Base-by-base conservation (phyloP, 2,329 filamentous ascomycete species). In the Aspergillus sp. region DNA sequence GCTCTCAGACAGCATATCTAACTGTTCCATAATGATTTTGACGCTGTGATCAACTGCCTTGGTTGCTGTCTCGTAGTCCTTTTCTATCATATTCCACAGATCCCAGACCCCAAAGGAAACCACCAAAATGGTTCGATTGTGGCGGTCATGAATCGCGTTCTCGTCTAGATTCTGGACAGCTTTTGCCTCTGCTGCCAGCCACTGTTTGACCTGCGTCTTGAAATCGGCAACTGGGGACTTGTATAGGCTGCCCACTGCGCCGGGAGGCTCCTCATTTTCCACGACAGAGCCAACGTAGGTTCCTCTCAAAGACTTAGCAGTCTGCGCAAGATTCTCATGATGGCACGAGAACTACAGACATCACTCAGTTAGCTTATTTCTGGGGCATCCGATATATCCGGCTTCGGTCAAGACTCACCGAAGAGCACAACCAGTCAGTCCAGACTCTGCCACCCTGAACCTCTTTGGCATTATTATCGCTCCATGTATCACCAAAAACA, bases 101-200 rank as follows among this genome's bases (percentile, higher is more conserved):
- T 77, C 75, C 73, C 72, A 76, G 11, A 76, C 55, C 6, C 73
- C 73, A 61, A 77, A 77, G 15, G 72, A 73, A 4, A 76, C 62
- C 9, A 68, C 65, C 53, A 76, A 70, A 37, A 76, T 66, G 9
- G 73, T 75, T 33, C 64, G 67, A 19, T 72, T 67, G 54, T 69
- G 63, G 8, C 68, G 68, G 9, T 55, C 57, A 35, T 56, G 55
- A 31, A 70, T 55, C 19, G 56, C 41, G n/a, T 52, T 58, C 19
- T 64, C 59, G n/a, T 71, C 62, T 25, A 73, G 51, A 1, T 58
- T 57, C 21, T 61, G 51, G 39, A 68, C 48, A 33, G 64, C 54
- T n/a, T 60, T 52, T 49, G 66, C 52, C 62, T 77, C 75, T 35
- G 70, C 66, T 15, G 61, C 58, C 31, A 73, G 57, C 73, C 75